Base-by-base conservation (phyloP, 1,139 yeast genomes). In the Keqinozyma sinolaborantium region DNA sequence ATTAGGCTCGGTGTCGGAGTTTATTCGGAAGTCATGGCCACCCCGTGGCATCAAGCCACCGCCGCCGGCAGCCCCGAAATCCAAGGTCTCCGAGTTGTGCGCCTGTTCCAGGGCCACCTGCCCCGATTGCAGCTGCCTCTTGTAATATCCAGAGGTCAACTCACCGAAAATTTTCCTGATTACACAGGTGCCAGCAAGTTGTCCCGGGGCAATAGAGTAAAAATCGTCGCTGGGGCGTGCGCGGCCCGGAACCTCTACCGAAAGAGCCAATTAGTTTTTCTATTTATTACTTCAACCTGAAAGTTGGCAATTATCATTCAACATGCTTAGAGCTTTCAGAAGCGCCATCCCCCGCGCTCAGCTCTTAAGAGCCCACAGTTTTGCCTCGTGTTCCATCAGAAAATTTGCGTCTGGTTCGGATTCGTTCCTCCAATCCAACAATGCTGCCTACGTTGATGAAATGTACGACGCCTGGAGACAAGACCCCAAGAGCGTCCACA, bases 391-490 rank as follows among this genome's bases (percentile, higher is more conserved):
- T 29, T 38, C 37, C 5, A 25, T 29, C 11, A 23, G 26, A 18
- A 32, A 28, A 28, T 29, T 25, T 62, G 33, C 44, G 18, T 23
- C 10, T 18, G 36, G 30, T 15, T 30, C 53, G 30, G 97, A 90
- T 61, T 73, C 79, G 30, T 92, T 92, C 60, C 66, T 90, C 49
- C 87, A 84, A 49, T 79, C 95, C 35, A 79, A 81, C 56, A 86
- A 86, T 60, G 95, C 96, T 45, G 81, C 80, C 52, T 92, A 92
- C 64, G 84, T 94, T 50, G 99, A 92, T 60, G 97, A 92, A 64
- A 92, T 92, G 99, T 94, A 88, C 61, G 78, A 79, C 44, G 92
- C 95, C 30, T 92, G 97, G 97, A 76, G 79, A 53, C 60, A 79
- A 45, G 97, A 94, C 57, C 98, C 98, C 19, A 45, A 72, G 32